These are phyloP conservation scores for Stipa capillata DNA, from an alignment of 176 grass and related monocot genomes.

Conservation along the genomic window DNA sequence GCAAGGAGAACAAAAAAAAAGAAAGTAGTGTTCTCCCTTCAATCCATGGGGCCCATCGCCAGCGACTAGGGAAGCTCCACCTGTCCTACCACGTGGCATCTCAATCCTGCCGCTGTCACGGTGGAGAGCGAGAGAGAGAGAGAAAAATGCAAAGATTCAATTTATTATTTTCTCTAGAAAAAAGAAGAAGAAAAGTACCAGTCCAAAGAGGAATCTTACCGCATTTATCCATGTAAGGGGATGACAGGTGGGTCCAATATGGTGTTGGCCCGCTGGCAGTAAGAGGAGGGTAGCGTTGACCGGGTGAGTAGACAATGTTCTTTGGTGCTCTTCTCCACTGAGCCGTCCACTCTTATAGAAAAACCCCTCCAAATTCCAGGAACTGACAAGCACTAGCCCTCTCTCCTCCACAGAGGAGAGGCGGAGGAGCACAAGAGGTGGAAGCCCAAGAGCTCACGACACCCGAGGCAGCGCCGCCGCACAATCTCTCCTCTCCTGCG, in stretches of 20 bases:
- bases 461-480: no score
- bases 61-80: background rate
- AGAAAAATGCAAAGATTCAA: no score
- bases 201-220: background rate
- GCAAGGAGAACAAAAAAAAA: no score
- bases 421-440: background rate
- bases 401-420: conserved; percentile 4
- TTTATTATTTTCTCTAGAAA: no score
- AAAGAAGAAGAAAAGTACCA: background rate
- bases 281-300: rapidly evolving
- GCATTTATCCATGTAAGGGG: no score
- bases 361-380: background rate
- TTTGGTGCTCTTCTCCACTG: background rate
- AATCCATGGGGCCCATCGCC: background rate
- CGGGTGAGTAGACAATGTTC: background rate
- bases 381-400: background rate
- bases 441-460: background rate
- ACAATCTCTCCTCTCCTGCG: no score
- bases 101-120: background rate
- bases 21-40: no score
- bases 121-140: no score
- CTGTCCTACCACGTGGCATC: background rate
- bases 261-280: rapidly evolving
- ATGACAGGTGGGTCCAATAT: background rate
- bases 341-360: background rate